Evolutionary conservation across 2,329 filamentous ascomycete genomes (phyloP), one percentile per base, ranked within the genome.

Genomic region (Graphilbum fragrans): DNA sequence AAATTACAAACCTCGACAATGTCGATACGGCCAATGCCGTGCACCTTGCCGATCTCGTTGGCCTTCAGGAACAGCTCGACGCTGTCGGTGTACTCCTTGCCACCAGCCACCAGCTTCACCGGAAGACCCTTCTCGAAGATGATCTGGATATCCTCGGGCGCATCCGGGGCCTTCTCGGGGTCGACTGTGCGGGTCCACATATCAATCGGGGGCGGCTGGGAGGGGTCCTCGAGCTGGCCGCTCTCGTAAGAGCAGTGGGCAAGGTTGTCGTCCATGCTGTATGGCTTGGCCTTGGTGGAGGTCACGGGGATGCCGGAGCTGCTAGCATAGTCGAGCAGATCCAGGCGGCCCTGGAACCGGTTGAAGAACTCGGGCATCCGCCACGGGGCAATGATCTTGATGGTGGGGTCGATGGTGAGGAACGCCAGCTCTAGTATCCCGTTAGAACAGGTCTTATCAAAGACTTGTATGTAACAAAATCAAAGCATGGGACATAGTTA

Each of bases 1-100:
- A 38, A 45, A 21, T 20, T 6, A 37, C 42, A 4, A n/a, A 44
- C 42, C 40, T 86, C 82, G 46, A 88, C 83, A 56, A 90, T 90
- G 60, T 90, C 84, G 50, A 90, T 80, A 54, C 85, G 70, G 53
- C 84, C 85, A 50, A 90, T 74, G 58, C 85, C 85, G 64, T 86
- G 68, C 49, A 67, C 71, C 58, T 75, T 72, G 49, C 75, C 85
- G 49, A 90, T 80, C 45, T 74, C 66, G 64, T 88, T 88, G 52
- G 77, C 69, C 42, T 74, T 70, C 46, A 77, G 66, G 69, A 90
- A 90, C 43, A 90, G 67, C 55, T 82, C 78, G 42, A 86, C 70
- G 5, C 77, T 67, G 55, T 82, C 80, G 42, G 81, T 85, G 51
- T 75, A 69, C 31, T 65, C 69, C 66, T 82, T 74, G 39, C 67